Evolutionary conservation across 2,329 filamentous ascomycete species (phyloP), one percentile per base, ranked within the genome.

Genomic region (Elsinoe ampelina): DNA sequence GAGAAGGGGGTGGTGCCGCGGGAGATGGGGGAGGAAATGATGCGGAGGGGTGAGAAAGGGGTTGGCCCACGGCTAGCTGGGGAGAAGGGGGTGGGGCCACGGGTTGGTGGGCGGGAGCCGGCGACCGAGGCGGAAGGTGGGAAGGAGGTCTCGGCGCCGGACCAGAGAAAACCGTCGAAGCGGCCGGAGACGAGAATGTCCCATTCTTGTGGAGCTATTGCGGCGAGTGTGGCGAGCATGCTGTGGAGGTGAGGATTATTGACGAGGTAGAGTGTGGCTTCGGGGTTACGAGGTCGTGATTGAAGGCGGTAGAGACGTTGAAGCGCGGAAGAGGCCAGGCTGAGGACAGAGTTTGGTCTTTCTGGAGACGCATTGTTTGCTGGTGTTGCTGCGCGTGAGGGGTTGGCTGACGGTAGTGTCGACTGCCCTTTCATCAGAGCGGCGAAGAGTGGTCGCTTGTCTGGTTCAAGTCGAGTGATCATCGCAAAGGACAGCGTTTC

Each of bases 401-500:
- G 59, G 6, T 13, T 30, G 26, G 26, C 26, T 75, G 75, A 36
- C 76, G 77, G 65, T 1, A 81, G 71, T 6, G 74, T 72, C 32
- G 76, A 74, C 22, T 78, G 72, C 15, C 83, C 80, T 47, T 80
- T 83, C 42, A 95, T 76, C 12, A 97, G 75, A 8, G 89, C 85
- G 63, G 89, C 91, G 73, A 95, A 96, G 51, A 86, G 81, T 0
- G 87, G 87, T 17, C 89, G 81, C 63, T 95, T 84, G 41, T 87
- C 80, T 2, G 82, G 75, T 54, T 86, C 83, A 11, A 97, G 78
- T 66, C 89, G 91, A 8, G 92, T 97, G 58, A 96, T 76, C 70
- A 97, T 95, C 55, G 92, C 91, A 72, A 97, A 96, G 2, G 87
- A 86, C 35, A 97, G 75, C 0, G 92, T 97, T 72, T 96, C 92